phyloP scores from a whole-genome alignment of 1,284 basidiomycete species.

The Ustilago hordei region DNA sequence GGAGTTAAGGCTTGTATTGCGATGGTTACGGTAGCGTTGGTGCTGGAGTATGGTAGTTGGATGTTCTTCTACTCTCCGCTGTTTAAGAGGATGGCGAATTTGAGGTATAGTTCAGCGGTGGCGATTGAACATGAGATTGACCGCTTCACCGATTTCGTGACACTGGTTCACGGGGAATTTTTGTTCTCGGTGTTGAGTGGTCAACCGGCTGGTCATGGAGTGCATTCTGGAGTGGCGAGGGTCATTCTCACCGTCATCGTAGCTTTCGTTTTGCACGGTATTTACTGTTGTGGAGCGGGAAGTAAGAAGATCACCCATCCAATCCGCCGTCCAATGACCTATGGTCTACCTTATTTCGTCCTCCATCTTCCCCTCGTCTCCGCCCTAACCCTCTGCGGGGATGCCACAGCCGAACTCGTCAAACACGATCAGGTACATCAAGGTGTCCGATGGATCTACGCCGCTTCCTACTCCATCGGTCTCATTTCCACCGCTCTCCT shows the following conservation, averaged over 20 bases:
- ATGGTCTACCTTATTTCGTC: conserved; percentile 42
- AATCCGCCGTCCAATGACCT: conserved; percentile 33
- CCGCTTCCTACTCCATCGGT: conserved; percentile 51
- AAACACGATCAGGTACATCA: conserved; percentile 47
- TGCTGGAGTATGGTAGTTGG: conserved; percentile 54
- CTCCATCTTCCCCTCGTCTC: conserved; percentile 56
- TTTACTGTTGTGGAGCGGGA: conserved; percentile 51
- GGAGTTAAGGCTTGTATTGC: conserved; percentile 47
- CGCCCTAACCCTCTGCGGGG: conserved; percentile 60
- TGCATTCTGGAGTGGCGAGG: conserved; percentile 50
- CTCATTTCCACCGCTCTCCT: conserved; percentile 49
- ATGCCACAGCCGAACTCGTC: conserved; percentile 55
- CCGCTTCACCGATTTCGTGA: conserved; percentile 60
- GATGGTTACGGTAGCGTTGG: conserved; percentile 47
- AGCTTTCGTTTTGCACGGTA: conserved; percentile 51
- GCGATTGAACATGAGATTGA: conserved; percentile 65
- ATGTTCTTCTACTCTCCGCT: conserved; percentile 53
- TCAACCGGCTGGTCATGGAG: conserved; percentile 51
- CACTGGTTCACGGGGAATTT: conserved; percentile 60
- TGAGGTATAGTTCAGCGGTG: conserved; percentile 56
- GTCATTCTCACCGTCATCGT: conserved; percentile 50
- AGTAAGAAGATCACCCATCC: conserved; percentile 49
- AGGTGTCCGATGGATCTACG: conserved; percentile 55
- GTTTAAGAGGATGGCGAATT: conserved; percentile 53
- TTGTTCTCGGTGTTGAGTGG: conserved; percentile 44